Conservation (phyloP, 192 early-diverging fungal species). For the Linnemannia schmuckeri region DNA sequence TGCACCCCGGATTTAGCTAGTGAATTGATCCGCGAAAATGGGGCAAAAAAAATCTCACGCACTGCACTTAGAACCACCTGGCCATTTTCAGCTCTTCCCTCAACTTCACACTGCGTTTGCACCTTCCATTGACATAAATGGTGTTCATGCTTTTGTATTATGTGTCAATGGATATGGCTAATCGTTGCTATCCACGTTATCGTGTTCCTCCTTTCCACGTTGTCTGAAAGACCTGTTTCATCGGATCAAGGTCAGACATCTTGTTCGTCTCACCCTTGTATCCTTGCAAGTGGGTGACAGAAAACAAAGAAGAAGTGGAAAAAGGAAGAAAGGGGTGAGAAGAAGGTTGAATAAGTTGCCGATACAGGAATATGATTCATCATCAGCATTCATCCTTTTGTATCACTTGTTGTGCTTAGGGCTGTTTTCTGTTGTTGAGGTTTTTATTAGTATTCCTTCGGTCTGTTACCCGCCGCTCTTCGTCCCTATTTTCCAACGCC, state of each 20-base stretch:
- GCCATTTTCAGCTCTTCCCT: neutral
- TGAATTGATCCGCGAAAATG: neutral
- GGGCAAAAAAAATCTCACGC: neutral
- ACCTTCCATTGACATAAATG: neutral
- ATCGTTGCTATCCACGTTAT: too few relatives aligned
- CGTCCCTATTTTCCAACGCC: too few relatives aligned
- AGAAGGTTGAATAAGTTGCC: neutral
- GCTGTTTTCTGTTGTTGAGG: neutral
- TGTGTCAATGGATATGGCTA: too few relatives aligned
- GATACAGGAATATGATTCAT: neutral
- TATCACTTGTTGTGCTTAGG: neutral
- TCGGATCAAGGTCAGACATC: too few relatives aligned
- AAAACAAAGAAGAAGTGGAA: neutral
- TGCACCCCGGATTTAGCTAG: slow-evolving; percentile 3
- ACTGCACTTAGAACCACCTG: neutral
- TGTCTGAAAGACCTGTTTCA: too few relatives aligned
- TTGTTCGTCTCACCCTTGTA: too few relatives aligned
- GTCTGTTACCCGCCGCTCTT: too few relatives aligned
- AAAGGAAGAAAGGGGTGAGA: neutral
- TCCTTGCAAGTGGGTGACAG: too few relatives aligned
- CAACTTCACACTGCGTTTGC: neutral
- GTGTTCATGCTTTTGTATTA: neutral
- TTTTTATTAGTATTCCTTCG: too few relatives aligned
- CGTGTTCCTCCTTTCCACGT: too few relatives aligned
- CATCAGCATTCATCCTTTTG: neutral